These are phyloP conservation scores for Rhodocollybia butyracea DNA, from an alignment of 768 basidiomycete species.

Conservation along the genomic window DNA sequence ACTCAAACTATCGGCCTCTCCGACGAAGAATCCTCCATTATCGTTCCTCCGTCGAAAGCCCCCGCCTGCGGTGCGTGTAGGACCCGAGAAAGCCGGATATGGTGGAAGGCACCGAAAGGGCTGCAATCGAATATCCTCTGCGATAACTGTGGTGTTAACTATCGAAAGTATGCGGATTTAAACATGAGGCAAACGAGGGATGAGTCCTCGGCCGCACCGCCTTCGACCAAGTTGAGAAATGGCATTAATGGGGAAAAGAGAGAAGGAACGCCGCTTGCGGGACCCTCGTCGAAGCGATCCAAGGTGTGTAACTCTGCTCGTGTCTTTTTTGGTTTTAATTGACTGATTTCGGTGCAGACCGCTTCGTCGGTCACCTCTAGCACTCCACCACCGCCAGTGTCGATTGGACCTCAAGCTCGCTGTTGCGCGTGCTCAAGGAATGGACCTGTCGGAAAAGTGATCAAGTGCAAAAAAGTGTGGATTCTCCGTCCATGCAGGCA, in stretches of 20 bases:
- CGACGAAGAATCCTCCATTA: conserved; percentile 79
- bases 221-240: conserved; percentile 25
- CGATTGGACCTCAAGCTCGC: conserved; percentile 56
- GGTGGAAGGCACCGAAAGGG: conserved; percentile 94
- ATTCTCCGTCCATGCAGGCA: conserved; percentile 79
- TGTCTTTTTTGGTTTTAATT: not conserved
- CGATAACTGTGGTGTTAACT: conserved; percentile 81
- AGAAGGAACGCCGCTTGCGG: conserved; percentile 57
- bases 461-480: conserved; percentile 81
- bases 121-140: conserved; percentile 78
- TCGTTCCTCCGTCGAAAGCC: conserved; percentile 50
- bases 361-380: conserved; percentile 51
- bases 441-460: conserved; percentile 73
- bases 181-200: conserved; percentile 73
- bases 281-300: conserved; percentile 56
- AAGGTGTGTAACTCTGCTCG: conserved; percentile 38
- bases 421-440: conserved; percentile 75
- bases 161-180: conserved; percentile 92
- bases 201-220: conserved; percentile 36
- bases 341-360: conserved; percentile 34
- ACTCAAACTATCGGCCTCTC: conserved; percentile 47
- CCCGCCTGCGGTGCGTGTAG: conserved; percentile 81
- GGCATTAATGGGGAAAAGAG: conserved; percentile 39
- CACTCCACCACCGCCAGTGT: conserved; percentile 57
- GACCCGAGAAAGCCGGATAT: conserved; percentile 70